Evolutionary conservation across 192 early-diverging fungal genomes (phyloP).

Genomic region (Linnemannia schmuckeri): DNA sequence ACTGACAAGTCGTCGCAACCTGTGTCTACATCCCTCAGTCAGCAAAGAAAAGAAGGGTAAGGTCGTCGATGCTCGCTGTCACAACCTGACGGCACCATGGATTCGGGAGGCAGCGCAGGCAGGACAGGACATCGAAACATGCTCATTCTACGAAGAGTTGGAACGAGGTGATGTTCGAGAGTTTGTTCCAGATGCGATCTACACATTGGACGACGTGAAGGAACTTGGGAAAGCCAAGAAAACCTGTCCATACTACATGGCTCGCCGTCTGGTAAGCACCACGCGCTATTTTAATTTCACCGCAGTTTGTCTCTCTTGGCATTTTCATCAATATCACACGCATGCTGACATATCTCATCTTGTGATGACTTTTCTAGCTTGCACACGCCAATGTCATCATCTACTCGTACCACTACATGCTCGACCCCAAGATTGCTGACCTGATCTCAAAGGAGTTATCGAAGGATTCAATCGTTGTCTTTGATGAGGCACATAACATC

Average conservation of each 20-base stretch:
- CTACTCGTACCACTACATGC: constrained; percentile 98
- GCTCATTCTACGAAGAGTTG: constrained; percentile 65
- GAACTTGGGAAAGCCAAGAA: constrained; percentile 79
- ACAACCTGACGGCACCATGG: constrained; percentile 95
- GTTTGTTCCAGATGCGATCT: constrained; percentile 89
- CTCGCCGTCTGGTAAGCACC: constrained; percentile 78
- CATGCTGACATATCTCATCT: neutral
- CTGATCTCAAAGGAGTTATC: constrained; percentile 95
- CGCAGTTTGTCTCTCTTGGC: neutral
- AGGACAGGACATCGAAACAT: constrained; percentile 47
- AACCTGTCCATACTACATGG: constrained; percentile 96
- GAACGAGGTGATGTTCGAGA: constrained; percentile 71
- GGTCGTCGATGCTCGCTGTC: constrained; percentile 91
- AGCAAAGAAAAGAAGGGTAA: constrained; percentile 88
- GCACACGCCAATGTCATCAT: constrained; percentile 95
- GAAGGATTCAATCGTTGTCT: constrained; percentile 96
- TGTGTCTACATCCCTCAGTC: constrained; percentile 94
- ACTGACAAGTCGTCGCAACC: constrained; percentile 91
- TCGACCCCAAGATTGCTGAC: constrained; percentile 99
- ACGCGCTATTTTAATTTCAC: neutral
- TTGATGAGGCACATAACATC: constrained; percentile 99
- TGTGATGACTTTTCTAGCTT: constrained; percentile 61
- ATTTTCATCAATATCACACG: too few species aligned
- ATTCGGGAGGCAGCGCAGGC: constrained; percentile 78
- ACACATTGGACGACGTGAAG: constrained; percentile 95